Conservation (phyloP, 805 yeast genomes). For the Peterozyma xylosa region DNA sequence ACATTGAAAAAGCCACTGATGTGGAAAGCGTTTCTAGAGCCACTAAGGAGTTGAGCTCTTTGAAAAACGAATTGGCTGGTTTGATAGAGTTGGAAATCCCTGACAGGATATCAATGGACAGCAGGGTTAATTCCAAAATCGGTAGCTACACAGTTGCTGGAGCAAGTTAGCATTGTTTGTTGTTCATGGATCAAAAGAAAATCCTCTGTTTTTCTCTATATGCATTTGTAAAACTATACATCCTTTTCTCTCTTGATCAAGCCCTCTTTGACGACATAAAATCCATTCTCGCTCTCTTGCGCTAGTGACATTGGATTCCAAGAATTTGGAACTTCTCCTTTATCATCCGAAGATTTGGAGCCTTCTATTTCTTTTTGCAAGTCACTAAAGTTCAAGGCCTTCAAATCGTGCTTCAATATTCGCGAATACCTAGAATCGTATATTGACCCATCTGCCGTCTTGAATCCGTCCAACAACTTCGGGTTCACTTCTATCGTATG, state of each 20-base stretch:
- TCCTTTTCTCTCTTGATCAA: slow-evolving; percentile 26
- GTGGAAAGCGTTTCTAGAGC: slow-evolving; percentile 64
- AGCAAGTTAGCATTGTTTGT: no score
- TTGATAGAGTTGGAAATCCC: slow-evolving; percentile 66
- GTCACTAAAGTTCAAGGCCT: slow-evolving; percentile 22
- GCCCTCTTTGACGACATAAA: slow-evolving; percentile 39
- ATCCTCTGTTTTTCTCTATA: no score
- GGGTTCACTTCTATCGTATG: slow-evolving; percentile 20
- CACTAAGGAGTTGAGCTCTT: slow-evolving; percentile 47
- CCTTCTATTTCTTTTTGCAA: slow-evolving; percentile 18
- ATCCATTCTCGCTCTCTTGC: slow-evolving; percentile 23
- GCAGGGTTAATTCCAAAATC: slow-evolving; percentile 39
- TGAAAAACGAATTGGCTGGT: slow-evolving; percentile 63
- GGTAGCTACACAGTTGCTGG: background rate
- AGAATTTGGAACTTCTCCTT: slow-evolving; percentile 32
- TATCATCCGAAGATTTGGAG: slow-evolving; percentile 9
- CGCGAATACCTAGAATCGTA: slow-evolving; percentile 15
- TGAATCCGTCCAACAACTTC: no score
- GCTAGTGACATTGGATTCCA: slow-evolving; percentile 36
- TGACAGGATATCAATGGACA: slow-evolving; percentile 75
- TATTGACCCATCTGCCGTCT: slow-evolving; percentile 8
- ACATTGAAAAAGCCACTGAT: slow-evolving; percentile 67
- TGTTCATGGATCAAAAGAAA: no score
- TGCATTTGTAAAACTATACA: background rate
- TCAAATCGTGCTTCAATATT: slow-evolving; percentile 18